Base-by-base conservation (phyloP, 2,329 filamentous ascomycete genomes). In the Arthroderma sp. region DNA sequence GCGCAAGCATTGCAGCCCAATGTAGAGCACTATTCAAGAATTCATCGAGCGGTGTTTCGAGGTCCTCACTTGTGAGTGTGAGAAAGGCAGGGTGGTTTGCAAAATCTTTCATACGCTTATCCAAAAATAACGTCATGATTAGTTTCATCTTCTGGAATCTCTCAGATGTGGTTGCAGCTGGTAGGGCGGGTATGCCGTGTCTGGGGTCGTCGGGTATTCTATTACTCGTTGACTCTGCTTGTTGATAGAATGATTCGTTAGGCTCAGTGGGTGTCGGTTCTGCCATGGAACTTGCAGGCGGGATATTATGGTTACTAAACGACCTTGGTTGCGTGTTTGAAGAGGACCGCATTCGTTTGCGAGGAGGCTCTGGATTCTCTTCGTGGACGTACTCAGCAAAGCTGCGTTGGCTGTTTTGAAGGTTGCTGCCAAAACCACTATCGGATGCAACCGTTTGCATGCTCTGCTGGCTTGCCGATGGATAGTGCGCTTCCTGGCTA, bases 1-100 rank as follows among this genome's bases (percentile, higher is more conserved):
- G 86, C 2, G 90, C 90, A 51, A 98, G 78, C 3, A 93, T 96
- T 4, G 93, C 90, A 1, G 93, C 93, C 93, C 93, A 98, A 67
- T 97, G 91, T 41, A 98, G 77, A 2, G 91, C 91, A 17, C 90
- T 97, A 67, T 97, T 76, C 23, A 69, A 89, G 59, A 89, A 89
- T 25, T 85, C 81, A 67, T 98, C 93, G 58, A 98, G 88, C 1
- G 93, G 91, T 69, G 93, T 86, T 66, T 98, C 93, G 21, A 97
- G 80, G 63, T 98, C 91, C 39, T 85, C 76, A 0, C 88, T 83
- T 1, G 83, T 86, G 57, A 96, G 79, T 8, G 83, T 84, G 52
- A 84, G 78, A 39, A 98, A 81, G 39, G 87, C 86, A 9, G 90
- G 86, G 65, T 91, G 86, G 57, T 85, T 84, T 1, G 83, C 80